A percentile compares a stretch with the other conserved stretches of the same genome.
These are phyloP conservation scores for Hypomyces perniciosus DNA, from an alignment of 2,329 filamentous ascomycete genomes.

Conservation along the genomic window DNA sequence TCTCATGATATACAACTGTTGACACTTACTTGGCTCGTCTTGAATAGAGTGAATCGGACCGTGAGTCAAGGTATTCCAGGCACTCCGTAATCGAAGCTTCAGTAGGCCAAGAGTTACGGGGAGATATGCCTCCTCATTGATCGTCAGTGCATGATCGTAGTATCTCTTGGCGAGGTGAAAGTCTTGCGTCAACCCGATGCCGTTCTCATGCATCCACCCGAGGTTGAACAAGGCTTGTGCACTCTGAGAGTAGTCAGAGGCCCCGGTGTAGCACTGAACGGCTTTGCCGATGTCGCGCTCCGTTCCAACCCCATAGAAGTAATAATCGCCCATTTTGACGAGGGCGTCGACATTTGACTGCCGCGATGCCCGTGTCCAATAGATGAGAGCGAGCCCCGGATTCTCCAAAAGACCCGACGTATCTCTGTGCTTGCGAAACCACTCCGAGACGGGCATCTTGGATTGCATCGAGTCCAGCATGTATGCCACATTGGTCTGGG, in stretches of 20 bases:
- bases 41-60: conserved; percentile 90
- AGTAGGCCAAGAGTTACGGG: conserved; percentile 84
- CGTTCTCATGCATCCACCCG: conserved; percentile 99
- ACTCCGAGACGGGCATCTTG: conserved; percentile 28
- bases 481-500: conserved; percentile 85
- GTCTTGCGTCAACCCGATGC: conserved; percentile 85
- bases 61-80: conserved; percentile 89
- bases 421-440: conserved; percentile 40
- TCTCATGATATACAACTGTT: no score
- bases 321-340: conserved; percentile 98
- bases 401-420: conserved; percentile 41
- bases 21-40: conserved; percentile 71
- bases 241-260: conserved; percentile 84
- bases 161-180: conserved; percentile 96
- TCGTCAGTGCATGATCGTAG: conserved; percentile 87
- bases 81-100: conserved; percentile 77
- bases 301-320: conserved; percentile 74
- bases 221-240: conserved; percentile 96
- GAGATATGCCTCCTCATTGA: conserved; percentile 88
- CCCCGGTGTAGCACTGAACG: conserved; percentile 84
- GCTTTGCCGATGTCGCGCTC: conserved; percentile 73
- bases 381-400: conserved; percentile 66
- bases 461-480: conserved; percentile 71
- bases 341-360: conserved; percentile 90
- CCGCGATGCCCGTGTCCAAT: conserved; percentile 91